These are phyloP conservation scores for Phytophthora crassamura DNA, from an alignment of 352 stramenopile genomes.

Conservation along the genomic window DNA sequence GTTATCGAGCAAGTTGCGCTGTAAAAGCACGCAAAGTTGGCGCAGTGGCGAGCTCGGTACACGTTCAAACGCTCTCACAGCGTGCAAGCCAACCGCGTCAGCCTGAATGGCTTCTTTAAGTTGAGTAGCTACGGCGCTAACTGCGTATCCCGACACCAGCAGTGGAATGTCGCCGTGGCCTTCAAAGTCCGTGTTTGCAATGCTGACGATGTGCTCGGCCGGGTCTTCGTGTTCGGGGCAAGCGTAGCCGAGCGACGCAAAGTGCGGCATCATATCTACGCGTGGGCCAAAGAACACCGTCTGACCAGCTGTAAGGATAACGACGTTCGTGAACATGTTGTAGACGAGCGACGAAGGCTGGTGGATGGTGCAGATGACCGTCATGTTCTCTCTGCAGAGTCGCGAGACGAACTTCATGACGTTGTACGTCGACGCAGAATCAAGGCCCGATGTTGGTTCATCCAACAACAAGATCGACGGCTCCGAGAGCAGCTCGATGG, in stretches of 20 bases:
- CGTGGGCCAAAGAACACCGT: conserved; percentile 90
- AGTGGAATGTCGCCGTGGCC: conserved; percentile 26
- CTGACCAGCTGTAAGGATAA: conserved; percentile 76
- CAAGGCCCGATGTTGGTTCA: conserved; percentile 92
- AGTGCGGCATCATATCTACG: conserved; percentile 48
- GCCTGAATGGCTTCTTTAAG: conserved; percentile 18
- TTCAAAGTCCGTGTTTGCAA: conserved; percentile 68
- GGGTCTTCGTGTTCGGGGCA: conserved; percentile 71
- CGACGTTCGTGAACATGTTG: conserved; percentile 68
- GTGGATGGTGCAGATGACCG: conserved; percentile 90
- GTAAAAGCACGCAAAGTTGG: conserved; percentile 59
- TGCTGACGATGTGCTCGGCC: conserved; percentile 63
- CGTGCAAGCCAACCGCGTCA: conserved; percentile 6
- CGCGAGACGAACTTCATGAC: conserved; percentile 84
- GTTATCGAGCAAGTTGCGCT: conserved; percentile 68
- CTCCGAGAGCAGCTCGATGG: conserved; percentile 92
- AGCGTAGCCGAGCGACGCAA: conserved; percentile 47
- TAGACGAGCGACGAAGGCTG: conserved; percentile 71
- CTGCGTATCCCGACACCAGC: conserved; percentile 25
- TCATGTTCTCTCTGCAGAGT: conserved; percentile 64
- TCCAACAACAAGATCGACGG: conserved; percentile 95
- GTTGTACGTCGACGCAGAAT: conserved; percentile 86
- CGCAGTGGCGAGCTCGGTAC: conserved; percentile 43
- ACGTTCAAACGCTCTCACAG: conserved; percentile 26
- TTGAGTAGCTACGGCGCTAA: conserved; percentile 4